Evolutionary conservation across 148 eudicot genomes (phyloP).

Genomic region (Chenopodium formosanum): DNA sequence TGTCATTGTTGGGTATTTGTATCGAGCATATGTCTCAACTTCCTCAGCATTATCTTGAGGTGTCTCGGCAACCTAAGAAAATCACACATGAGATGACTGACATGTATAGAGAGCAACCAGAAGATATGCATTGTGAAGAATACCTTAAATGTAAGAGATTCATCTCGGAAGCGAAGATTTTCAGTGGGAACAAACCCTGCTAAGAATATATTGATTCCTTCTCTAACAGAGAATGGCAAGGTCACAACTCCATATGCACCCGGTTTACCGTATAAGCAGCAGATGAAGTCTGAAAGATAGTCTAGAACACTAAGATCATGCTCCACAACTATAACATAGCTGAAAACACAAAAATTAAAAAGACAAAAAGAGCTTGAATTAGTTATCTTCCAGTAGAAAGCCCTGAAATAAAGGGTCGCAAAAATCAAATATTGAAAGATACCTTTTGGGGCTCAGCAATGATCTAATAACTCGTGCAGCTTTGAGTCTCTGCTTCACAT

Average conservation of each 20-base stretch:
- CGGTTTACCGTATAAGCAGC: slow-evolving; percentile 96
- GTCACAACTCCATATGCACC: slow-evolving; percentile 99
- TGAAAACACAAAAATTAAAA: slow-evolving; percentile 38
- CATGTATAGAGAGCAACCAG: not conserved
- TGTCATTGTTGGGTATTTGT: slow-evolving; percentile 83
- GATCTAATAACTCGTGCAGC: slow-evolving; percentile 93
- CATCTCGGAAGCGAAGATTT: slow-evolving; percentile 89
- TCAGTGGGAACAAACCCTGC: slow-evolving; percentile 97
- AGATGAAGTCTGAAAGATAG: slow-evolving; percentile 91
- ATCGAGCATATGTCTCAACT: slow-evolving; percentile 81
- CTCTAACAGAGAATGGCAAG: slow-evolving; percentile 98
- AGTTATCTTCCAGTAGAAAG: not conserved
- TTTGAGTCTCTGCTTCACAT: slow-evolving; percentile 95
- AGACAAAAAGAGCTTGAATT: not conserved
- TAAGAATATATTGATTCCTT: slow-evolving; percentile 93
- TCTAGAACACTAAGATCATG: slow-evolving; percentile 96
- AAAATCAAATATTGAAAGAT: slow-evolving; percentile 4
- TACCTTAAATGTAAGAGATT: slow-evolving; percentile 96
- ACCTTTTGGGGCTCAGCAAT: slow-evolving; percentile 87
- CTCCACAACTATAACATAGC: slow-evolving; percentile 96
- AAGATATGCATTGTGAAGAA: not conserved
- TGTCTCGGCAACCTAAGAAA: slow-evolving; percentile 78
- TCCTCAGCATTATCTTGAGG: slow-evolving; percentile 94
- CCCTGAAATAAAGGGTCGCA: not conserved
- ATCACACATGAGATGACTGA: slow-evolving; percentile 13